phyloP scores from a whole-genome alignment of 495 filamentous ascomycete genomes.

The Hypomontagnella submonticulosa region DNA sequence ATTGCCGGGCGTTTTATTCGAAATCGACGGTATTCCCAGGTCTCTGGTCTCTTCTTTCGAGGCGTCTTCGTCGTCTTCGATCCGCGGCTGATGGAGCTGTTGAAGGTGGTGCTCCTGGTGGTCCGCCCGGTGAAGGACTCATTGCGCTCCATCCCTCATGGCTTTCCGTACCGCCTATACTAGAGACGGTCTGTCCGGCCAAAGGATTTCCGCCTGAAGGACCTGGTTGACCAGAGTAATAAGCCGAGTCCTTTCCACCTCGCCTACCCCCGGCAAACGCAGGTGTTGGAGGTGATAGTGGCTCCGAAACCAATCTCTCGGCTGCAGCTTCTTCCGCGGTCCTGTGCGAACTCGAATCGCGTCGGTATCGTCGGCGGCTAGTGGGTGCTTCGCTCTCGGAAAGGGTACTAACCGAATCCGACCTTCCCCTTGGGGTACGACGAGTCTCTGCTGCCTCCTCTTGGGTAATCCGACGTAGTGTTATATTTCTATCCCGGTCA shows the following conservation, averaged over 20 bases:
- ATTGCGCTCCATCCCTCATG: constrained; percentile 55
- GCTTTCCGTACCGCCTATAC: constrained; percentile 53
- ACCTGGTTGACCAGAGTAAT: constrained; percentile 62
- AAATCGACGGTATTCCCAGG: constrained; percentile 55
- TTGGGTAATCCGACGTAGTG: constrained; percentile 80
- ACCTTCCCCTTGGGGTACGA: constrained; percentile 49
- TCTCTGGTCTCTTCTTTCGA: constrained; percentile 59
- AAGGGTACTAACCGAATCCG: constrained; percentile 60
- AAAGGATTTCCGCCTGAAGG: constrained; percentile 50
- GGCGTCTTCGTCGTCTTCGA: constrained; percentile 57
- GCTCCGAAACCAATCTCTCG: constrained; percentile 51
- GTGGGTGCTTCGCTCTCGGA: constrained; percentile 57
- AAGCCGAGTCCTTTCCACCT: constrained; percentile 63
- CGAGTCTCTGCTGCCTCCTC: constrained; percentile 71
- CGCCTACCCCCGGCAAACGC: constrained; percentile 55
- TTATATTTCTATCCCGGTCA: constrained; percentile 79
- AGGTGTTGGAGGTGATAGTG: constrained; percentile 60
- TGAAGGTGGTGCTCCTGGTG: constrained; percentile 31
- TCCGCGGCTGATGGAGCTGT: constrained; percentile 51
- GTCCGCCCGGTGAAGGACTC: constrained; percentile 50
- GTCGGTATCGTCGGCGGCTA: constrained; percentile 55
- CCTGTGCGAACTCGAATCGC: constrained; percentile 54
- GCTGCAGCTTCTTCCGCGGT: constrained; percentile 54
- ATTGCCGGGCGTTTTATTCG: constrained; percentile 37
- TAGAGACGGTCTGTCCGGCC: constrained; percentile 55